Evolutionary conservation across 2,329 filamentous ascomycete species (phyloP), one percentile per base, ranked within the genome.

Genomic region (Dactylellina leptospora): DNA sequence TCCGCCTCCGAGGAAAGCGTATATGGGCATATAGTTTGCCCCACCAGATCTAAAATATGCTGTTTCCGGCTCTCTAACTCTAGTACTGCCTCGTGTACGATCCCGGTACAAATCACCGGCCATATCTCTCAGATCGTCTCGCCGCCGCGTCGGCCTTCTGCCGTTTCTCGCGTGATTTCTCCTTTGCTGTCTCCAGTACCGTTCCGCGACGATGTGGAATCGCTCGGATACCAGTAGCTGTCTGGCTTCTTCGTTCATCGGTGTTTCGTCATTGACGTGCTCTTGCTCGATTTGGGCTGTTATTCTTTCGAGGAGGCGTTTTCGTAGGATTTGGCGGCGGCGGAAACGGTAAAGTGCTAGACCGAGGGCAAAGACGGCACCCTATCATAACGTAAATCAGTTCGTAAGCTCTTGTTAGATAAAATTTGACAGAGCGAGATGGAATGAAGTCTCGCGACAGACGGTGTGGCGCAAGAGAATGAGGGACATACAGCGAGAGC

Each of bases 91-190:
- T 10, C 44, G 30, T 9, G 68, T 72, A n/a, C 42, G 53, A 3
- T 64, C 28, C 18, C 68, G 33, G 25, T 72, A 72, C 27, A 72
- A 13, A 45, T 72, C 68, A 2, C 68, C 68, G 16, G 68, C 36
- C 68, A 72, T 72, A 60, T 72, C 68, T 23, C 68, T 63, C 40
- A 72, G 54, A 38, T 72, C 68, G 16, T 72, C 68, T 50, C 68
- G 48, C 59, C 68, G 68, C 4, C 68, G 23, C 3, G 68, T 23
- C 22, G 68, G 68, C 4, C 68, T 51, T 25, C 68, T 25, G 44
- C 68, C 68, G n/a, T 55, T 64, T 23, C 68, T 51, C 4, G 47
- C 53, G 25, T 72, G 56, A 11, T 20, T 4, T 47, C 68, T 58
- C 11, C 68, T 42, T n/a, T 72, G 68, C 3, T 72, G 59, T 27